Conservation (phyloP, 2,329 filamentous ascomycete species). For the Colletotrichum sansevieriae region DNA sequence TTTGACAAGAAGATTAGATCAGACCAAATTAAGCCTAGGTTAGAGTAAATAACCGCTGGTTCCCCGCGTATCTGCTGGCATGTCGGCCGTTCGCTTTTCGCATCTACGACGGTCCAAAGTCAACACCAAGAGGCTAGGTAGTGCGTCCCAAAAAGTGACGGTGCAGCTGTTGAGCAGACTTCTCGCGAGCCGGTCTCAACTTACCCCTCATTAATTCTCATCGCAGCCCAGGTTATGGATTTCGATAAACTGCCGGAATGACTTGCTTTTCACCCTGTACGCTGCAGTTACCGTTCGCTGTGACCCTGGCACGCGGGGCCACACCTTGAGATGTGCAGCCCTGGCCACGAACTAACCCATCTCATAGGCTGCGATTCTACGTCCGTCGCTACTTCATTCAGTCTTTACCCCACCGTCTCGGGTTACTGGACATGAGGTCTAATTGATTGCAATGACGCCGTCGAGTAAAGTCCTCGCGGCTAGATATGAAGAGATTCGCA, state of each 20-base stretch:
- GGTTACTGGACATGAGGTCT: conserved; percentile 10
- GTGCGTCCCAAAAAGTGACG: conserved; percentile 18
- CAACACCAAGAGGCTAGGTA: conserved; percentile 1
- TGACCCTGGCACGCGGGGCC: background rate
- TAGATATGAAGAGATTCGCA: conserved; percentile 16
- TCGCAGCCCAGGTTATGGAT: conserved; percentile 5
- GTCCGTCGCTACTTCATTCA: conserved; percentile 17
- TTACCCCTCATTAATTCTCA: conserved; percentile 27
- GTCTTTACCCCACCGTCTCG: background rate
- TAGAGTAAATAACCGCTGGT: background rate
- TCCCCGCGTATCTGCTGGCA: no score
- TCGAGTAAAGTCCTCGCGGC: background rate
- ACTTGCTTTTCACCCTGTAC: background rate
- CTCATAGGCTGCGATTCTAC: conserved; percentile 20
- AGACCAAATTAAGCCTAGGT: background rate
- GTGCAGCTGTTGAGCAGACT: conserved; percentile 1
- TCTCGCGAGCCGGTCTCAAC: conserved; percentile 15
- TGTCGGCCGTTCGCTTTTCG: background rate
- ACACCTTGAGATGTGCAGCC: background rate
- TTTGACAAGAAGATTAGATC: background rate
- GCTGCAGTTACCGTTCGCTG: conserved; percentile 14
- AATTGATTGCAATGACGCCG: conserved; percentile 13
- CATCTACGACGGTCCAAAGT: no score
- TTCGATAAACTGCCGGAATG: conserved; percentile 1
- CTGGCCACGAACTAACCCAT: background rate